Conservation (phyloP, 768 basidiomycete species). For the Boletales sp. region DNA sequence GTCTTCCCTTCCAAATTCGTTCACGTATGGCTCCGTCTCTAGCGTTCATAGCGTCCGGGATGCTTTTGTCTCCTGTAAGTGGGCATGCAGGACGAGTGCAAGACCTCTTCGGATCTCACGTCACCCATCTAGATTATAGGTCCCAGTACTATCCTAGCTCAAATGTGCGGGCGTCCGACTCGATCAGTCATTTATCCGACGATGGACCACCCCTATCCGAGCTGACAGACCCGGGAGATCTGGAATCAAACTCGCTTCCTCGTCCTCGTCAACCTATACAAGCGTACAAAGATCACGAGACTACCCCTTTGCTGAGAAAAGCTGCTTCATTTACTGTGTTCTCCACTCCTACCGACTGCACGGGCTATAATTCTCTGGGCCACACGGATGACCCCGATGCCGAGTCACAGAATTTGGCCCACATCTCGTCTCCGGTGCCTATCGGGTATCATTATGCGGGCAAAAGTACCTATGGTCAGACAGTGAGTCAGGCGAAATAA, state of each 20-base stretch:
- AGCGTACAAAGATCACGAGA: constrained; percentile 11
- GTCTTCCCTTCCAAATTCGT: constrained; percentile 47
- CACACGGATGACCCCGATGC: not conserved
- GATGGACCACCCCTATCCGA: constrained; percentile 20
- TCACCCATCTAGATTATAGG: constrained; percentile 50
- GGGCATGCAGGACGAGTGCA: not conserved
- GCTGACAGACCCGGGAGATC: not conserved
- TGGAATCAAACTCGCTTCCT: constrained; percentile 6
- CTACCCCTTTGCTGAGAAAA: constrained; percentile 41
- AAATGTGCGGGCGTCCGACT: constrained; percentile 48
- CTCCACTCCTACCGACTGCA: not conserved
- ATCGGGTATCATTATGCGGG: constrained; percentile 38
- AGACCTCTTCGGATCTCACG: not conserved
- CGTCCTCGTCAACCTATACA: not conserved
- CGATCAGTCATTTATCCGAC: constrained; percentile 37
- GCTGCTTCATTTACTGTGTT: constrained; percentile 34
- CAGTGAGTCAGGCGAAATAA: constrained; percentile 38
- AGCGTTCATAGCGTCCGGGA: constrained; percentile 49
- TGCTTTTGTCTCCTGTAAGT: constrained; percentile 60
- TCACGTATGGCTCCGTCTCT: constrained; percentile 45
- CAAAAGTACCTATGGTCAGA: constrained; percentile 71
- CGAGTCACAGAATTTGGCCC: constrained; percentile 2
- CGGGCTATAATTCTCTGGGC: not conserved
- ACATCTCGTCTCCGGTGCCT: constrained; percentile 1
- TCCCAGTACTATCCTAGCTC: constrained; percentile 66